Conservation (phyloP, 768 basidiomycete genomes). For the Leccinum variicolor region DNA sequence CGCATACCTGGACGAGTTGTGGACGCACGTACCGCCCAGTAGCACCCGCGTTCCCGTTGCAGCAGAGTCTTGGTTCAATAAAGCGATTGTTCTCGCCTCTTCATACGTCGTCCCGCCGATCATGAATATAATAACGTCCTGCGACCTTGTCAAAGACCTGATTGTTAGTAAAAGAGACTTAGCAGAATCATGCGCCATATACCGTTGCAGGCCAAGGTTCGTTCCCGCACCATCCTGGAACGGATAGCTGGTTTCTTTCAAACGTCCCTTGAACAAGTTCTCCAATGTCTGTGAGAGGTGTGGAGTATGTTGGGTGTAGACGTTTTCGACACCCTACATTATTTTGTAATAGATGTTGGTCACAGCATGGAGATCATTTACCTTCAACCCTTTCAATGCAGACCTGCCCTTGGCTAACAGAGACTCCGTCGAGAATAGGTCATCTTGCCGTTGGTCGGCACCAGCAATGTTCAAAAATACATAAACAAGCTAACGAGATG, state of each 20-base stretch:
- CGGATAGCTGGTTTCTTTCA: conserved; percentile 88
- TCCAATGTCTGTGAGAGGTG: conserved; percentile 92
- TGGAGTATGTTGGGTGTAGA: conserved; percentile 96
- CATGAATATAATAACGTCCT: conserved; percentile 96
- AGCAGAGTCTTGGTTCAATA: conserved; percentile 80
- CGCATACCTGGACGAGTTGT: conserved; percentile 86
- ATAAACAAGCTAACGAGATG: conserved; percentile 66
- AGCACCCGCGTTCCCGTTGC: conserved; percentile 70
- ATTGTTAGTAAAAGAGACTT: conserved; percentile 2
- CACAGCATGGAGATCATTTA: conserved; percentile 27
- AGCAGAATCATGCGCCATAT: conserved; percentile 5
- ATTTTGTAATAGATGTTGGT: conserved; percentile 5
- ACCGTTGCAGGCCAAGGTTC: conserved; percentile 73
- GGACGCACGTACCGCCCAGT: conserved; percentile 91
- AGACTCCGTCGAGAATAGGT: conserved; percentile 94
- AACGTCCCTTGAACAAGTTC: conserved; percentile 76
- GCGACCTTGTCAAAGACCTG: conserved; percentile 53
- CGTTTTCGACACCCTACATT: conserved; percentile 91
- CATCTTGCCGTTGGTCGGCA: conserved; percentile 94
- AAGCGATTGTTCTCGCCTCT: conserved; percentile 81
- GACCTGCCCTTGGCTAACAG: conserved; percentile 91
- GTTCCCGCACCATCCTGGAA: conserved; percentile 74
- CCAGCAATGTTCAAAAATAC: conserved; percentile 91
- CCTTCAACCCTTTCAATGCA: conserved; percentile 93
- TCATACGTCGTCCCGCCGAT: conserved; percentile 96